Evolutionary conservation across 1,284 basidiomycete species (phyloP).

Genomic region (Austroboletus novae-zelandiae): DNA sequence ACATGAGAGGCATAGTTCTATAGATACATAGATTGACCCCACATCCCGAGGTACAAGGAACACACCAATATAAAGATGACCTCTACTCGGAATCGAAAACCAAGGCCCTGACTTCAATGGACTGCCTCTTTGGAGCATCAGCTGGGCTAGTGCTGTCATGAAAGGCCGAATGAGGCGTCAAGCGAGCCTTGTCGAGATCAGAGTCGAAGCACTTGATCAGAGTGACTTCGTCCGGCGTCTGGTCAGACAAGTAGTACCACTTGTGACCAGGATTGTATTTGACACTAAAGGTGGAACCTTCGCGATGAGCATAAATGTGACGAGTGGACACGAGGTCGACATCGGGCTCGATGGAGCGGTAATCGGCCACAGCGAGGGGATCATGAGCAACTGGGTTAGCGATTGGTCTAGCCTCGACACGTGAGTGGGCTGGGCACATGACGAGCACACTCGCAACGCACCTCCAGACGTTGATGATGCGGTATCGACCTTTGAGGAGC

Average conservation of each 20-base stretch:
- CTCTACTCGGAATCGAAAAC: constrained; percentile 25
- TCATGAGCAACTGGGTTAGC: constrained; percentile 36
- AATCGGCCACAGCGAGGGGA: constrained; percentile 22
- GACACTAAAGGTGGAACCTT: constrained; percentile 20
- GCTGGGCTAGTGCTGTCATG: constrained; percentile 37
- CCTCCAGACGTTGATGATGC: constrained; percentile 56
- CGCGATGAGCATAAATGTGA: constrained; percentile 7
- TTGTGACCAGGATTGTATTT: constrained; percentile 40
- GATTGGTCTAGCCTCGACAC: constrained; percentile 37
- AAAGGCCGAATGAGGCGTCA: constrained; percentile 50
- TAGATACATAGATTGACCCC: background rate
- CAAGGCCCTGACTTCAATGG: constrained; percentile 29
- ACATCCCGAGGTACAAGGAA: background rate
- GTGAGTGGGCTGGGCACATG: background rate
- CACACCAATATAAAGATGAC: background rate
- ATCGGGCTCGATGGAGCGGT: constrained; percentile 12
- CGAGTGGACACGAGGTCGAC: constrained; percentile 15
- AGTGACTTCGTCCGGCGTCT: constrained; percentile 46
- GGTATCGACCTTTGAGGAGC: constrained; percentile 41
- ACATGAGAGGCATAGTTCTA: constrained; percentile 15
- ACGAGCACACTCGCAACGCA: background rate
- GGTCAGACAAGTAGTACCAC: constrained; percentile 49
- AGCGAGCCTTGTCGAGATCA: constrained; percentile 36
- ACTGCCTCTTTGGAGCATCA: constrained; percentile 38
- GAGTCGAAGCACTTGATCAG: constrained; percentile 51